Conservation (phyloP, 148 eudicot genomes). For the Arctostaphylos glauca region DNA sequence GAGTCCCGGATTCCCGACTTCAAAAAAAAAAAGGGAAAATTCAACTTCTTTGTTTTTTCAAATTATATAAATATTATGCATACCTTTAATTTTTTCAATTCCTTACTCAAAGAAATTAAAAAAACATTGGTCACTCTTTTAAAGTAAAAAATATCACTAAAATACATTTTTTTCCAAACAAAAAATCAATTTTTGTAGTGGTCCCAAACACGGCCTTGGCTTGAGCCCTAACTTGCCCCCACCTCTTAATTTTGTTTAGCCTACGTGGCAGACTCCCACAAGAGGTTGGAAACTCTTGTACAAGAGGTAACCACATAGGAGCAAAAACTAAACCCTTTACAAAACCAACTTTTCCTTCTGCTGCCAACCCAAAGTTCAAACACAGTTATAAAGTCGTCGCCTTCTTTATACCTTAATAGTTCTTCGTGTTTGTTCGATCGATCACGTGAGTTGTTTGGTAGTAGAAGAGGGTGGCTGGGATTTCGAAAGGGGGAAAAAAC, state of each 20-base stretch:
- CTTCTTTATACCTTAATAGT: neutral
- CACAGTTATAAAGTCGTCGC: neutral
- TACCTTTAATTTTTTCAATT: neutral
- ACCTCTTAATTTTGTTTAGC: neutral
- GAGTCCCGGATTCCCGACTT: no score
- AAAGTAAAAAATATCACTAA: no score
- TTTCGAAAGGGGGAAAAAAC: neutral
- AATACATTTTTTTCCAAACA: no score
- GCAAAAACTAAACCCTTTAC: neutral
- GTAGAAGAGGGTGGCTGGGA: neutral
- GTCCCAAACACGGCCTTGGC: no score
- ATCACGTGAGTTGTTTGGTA: slow-evolving; percentile 4
- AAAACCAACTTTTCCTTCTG: neutral
- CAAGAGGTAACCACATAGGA: neutral
- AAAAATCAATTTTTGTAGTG: no score
- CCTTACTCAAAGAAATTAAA: neutral
- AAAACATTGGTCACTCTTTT: neutral
- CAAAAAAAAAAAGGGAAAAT: no score
- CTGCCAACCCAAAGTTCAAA: neutral
- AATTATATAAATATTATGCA: neutral
- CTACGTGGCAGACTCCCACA: neutral
- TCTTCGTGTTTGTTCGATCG: neutral
- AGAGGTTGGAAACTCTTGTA: neutral
- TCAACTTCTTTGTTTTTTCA: no score
- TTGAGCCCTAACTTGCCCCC: no score